Conservation (phyloP, 371 early-diverging fungal species). For the Syncephalastrum contaminatum region DNA sequence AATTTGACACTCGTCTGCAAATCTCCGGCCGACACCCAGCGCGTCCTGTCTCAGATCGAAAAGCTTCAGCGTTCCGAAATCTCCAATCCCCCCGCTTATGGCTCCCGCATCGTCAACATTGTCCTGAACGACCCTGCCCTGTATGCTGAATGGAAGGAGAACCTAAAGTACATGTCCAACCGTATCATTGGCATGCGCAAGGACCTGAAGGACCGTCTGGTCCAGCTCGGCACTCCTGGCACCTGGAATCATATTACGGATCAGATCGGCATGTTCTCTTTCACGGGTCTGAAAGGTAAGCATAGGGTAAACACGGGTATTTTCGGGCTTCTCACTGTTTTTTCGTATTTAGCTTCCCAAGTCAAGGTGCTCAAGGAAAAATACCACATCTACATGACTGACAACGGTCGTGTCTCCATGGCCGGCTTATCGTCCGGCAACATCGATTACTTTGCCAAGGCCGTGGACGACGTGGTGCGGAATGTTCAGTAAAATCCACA, state of each 20-base stretch:
- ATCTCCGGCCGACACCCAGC: conserved; percentile 45
- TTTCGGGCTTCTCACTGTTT: conserved; percentile 4
- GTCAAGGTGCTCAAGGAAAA: conserved; percentile 77
- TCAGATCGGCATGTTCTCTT: conserved; percentile 98
- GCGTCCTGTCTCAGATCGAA: conserved; percentile 81
- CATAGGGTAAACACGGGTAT: not conserved
- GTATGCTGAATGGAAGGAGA: conserved; percentile 81
- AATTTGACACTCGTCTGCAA: conserved; percentile 76
- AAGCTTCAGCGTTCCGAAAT: conserved; percentile 81
- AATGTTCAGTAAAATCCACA: conserved; percentile 26
- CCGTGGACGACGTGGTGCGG: conserved; percentile 77
- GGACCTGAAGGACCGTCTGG: conserved; percentile 62
- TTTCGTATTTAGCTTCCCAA: conserved; percentile 46
- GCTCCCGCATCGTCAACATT: conserved; percentile 83
- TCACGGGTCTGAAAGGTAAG: conserved; percentile 79
- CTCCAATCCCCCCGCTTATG: conserved; percentile 89
- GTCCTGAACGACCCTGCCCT: conserved; percentile 81
- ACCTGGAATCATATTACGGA: conserved; percentile 92
- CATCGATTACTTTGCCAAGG: conserved; percentile 81
- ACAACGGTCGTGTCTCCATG: conserved; percentile 94
- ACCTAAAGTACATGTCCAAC: conserved; percentile 81
- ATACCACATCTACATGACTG: conserved; percentile 91
- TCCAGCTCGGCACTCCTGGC: conserved; percentile 81
- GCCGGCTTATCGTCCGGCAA: conserved; percentile 88
- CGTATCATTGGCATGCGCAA: conserved; percentile 90